Percentiles rank a stretch among this genome's conserved stretches.
Evolutionary conservation across 2,329 filamentous ascomycete species (phyloP).

Genomic region (Exophiala calicioides): DNA sequence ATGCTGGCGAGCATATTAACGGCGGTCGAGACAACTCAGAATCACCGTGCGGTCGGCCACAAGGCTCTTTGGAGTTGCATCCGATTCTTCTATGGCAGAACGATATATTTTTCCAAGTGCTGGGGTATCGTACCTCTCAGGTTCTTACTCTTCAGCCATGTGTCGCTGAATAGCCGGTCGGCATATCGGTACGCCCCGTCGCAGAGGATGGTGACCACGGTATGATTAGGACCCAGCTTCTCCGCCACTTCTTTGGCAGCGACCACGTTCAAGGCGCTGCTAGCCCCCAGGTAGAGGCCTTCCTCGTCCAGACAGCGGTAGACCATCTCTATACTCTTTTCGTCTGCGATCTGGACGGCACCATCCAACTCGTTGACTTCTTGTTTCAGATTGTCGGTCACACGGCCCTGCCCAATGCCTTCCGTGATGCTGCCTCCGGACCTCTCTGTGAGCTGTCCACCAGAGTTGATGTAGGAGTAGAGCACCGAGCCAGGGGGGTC

Average conservation of each 20-base stretch:
- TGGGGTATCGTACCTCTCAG: slow-evolving; percentile 78
- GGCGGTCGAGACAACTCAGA: too few relatives aligned
- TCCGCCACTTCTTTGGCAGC: slow-evolving; percentile 92
- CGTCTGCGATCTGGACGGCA: slow-evolving; percentile 80
- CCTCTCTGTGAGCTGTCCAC: slow-evolving; percentile 79
- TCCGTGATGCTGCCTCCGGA: slow-evolving; percentile 89
- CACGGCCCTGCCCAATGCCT: slow-evolving; percentile 92
- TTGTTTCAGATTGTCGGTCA: slow-evolving; percentile 90
- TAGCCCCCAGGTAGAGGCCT: slow-evolving; percentile 90
- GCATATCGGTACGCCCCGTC: slow-evolving; percentile 98
- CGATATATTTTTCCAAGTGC: slow-evolving; percentile 89
- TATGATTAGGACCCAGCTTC: slow-evolving; percentile 83
- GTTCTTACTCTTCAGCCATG: slow-evolving; percentile 87
- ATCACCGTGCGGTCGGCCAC: too few relatives aligned
- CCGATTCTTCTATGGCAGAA: slow-evolving; percentile 60
- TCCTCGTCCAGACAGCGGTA: slow-evolving; percentile 96
- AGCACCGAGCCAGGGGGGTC: slow-evolving; percentile 93
- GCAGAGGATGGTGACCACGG: slow-evolving; percentile 89
- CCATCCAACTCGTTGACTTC: slow-evolving; percentile 85
- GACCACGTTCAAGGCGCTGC: slow-evolving; percentile 90
- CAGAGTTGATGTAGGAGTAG: slow-evolving; percentile 85
- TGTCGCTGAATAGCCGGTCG: slow-evolving; percentile 85
- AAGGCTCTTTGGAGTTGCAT: not conserved
- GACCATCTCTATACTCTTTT: slow-evolving; percentile 96
- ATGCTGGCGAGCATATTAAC: too few relatives aligned